Percentiles rank a stretch among this genome's conserved stretches.
phyloP scores from a whole-genome alignment of 1,139 yeast genomes.

The Blastobotrys petasosporus region DNA sequence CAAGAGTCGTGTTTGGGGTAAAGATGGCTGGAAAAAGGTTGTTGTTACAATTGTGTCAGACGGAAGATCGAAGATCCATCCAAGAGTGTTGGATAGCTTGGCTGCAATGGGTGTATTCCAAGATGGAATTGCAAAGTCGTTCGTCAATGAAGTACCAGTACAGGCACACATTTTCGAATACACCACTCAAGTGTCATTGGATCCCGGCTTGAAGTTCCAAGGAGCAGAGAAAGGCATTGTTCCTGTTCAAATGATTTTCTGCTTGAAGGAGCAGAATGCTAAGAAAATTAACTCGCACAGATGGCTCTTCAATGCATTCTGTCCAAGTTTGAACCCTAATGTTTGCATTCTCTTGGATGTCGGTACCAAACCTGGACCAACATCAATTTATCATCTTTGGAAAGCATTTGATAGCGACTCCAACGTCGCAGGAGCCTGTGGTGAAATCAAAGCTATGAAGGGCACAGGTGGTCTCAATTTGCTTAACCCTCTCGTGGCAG shows the following conservation, averaged over 20 bases:
- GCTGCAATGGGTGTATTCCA: slow-evolving; percentile 96
- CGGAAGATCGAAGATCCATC: slow-evolving; percentile 82
- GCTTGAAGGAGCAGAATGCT: slow-evolving; percentile 81
- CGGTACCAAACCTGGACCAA: slow-evolving; percentile 82
- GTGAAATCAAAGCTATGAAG: slow-evolving; percentile 90
- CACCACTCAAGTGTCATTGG: slow-evolving; percentile 83
- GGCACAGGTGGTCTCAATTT: slow-evolving; percentile 79
- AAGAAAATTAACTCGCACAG: slow-evolving; percentile 92
- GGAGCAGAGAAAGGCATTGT: slow-evolving; percentile 76
- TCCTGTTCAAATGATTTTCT: slow-evolving; percentile 87
- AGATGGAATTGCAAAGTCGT: slow-evolving; percentile 92
- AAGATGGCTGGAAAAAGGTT: slow-evolving; percentile 91
- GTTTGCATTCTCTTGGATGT: slow-evolving; percentile 82
- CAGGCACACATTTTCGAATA: slow-evolving; percentile 91
- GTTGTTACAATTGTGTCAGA: slow-evolving; percentile 88
- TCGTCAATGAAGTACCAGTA: slow-evolving; percentile 83
- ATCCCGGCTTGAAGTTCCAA: slow-evolving; percentile 76
- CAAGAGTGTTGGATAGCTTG: slow-evolving; percentile 73
- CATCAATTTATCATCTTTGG: slow-evolving; percentile 89
- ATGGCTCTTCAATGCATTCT: slow-evolving; percentile 89
- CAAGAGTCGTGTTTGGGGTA: slow-evolving; percentile 86
- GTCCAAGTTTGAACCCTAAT: slow-evolving; percentile 85
- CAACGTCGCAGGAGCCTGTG: slow-evolving; percentile 97
- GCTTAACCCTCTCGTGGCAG: slow-evolving; percentile 87
- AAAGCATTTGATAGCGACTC: slow-evolving; percentile 94